phyloP scores from a whole-genome alignment of 176 grass and related monocot species.

The Tillandsia leiboldiana region DNA sequence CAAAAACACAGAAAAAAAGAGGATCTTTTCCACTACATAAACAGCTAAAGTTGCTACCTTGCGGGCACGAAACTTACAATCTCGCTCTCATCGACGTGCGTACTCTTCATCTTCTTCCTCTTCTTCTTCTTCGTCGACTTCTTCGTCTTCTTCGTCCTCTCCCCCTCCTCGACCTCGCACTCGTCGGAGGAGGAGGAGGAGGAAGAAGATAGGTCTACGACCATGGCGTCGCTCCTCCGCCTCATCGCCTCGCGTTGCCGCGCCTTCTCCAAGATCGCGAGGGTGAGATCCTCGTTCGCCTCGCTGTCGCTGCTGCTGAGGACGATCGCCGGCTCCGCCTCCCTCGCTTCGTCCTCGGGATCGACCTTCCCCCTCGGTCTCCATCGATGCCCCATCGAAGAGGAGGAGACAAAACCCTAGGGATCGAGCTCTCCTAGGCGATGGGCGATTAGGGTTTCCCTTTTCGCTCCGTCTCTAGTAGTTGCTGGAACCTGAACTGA shows the following conservation, averaged over 20 bases:
- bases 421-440: too few species aligned
- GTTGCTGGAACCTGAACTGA: too few species aligned
- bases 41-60: conserved; percentile 3
- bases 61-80: background rate
- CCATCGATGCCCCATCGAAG: conserved; percentile 34
- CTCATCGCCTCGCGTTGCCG: conserved; percentile 29
- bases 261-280: conserved; percentile 61
- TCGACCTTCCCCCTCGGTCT: conserved; percentile 36
- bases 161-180: conserved; percentile 23
- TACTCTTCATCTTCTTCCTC: conserved; percentile 29
- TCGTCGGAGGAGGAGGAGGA: conserved; percentile 28
- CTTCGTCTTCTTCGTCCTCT: conserved; percentile 28
- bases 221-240: conserved; percentile 6
- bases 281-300: conserved; percentile 73
- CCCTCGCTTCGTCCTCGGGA: conserved; percentile 14
- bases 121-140: conserved; percentile 35
- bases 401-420: too few species aligned
- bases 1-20: background rate
- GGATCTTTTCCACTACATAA: background rate
- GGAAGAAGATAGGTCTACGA: conserved; percentile 12
- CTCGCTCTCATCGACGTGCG: conserved; percentile 18
- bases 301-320: conserved; percentile 44
- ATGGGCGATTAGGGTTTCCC: too few species aligned
- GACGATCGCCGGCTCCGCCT: background rate
- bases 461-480: too few species aligned